Percentiles rank a stretch among this genome's conserved stretches.
Evolutionary conservation across 192 early-diverging fungal species (phyloP).

Genomic region (Neocallimastix lanati): DNA sequence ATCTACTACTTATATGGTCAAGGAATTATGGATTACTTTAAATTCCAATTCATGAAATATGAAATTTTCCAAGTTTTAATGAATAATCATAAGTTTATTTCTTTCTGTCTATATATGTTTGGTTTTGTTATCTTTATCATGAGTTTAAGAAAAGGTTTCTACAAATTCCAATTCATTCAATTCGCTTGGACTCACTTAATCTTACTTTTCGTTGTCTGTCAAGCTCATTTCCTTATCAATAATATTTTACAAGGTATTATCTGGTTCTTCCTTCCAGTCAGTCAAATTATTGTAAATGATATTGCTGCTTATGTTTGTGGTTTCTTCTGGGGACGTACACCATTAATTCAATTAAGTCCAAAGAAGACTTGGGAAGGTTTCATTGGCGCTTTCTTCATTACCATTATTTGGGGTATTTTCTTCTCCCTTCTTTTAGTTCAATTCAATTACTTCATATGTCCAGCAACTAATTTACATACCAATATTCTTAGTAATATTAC

Average conservation of each 20-base stretch:
- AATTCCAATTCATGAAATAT: constrained; percentile 64
- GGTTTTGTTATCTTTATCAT: constrained; percentile 88
- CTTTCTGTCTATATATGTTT: constrained; percentile 68
- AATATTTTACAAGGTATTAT: constrained; percentile 96
- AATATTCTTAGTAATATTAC: constrained; percentile 17
- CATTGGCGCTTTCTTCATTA: constrained; percentile 68
- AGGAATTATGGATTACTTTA: constrained; percentile 76
- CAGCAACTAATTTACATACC: constrained; percentile 34
- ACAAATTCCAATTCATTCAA: constrained; percentile 87
- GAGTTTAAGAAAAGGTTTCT: constrained; percentile 80
- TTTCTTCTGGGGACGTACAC: constrained; percentile 84
- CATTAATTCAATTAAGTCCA: constrained; percentile 80
- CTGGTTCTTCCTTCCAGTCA: constrained; percentile 84
- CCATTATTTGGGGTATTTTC: constrained; percentile 70
- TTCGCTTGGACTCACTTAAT: constrained; percentile 98
- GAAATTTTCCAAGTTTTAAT: constrained; percentile 66
- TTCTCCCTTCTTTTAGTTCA: constrained; percentile 21
- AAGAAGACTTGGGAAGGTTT: constrained; percentile 99
- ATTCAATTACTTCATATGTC: constrained; percentile 48
- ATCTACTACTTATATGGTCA: constrained; percentile 93
- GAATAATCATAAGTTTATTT: constrained; percentile 86
- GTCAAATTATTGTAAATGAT: constrained; percentile 85
- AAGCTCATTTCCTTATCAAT: constrained; percentile 90
- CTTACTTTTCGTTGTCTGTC: constrained; percentile 72
- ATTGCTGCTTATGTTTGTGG: constrained; percentile 90